These are phyloP conservation scores for Lactarius vividus DNA, from an alignment of 768 basidiomycete species.

Conservation along the genomic window DNA sequence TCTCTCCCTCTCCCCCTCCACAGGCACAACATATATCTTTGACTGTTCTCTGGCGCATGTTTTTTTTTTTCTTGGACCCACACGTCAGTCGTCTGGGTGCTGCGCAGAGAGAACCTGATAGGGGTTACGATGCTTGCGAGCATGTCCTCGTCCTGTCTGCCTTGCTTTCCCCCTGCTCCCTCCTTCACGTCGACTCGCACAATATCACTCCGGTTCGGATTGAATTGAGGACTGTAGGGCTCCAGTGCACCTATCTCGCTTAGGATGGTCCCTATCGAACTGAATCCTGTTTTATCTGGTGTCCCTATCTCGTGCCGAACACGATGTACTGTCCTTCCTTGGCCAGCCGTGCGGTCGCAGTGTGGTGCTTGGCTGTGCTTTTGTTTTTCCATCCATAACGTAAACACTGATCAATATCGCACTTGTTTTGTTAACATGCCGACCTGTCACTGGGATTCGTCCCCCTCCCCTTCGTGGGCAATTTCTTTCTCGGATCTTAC, in stretches of 20 bases:
- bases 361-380: constrained; percentile 3
- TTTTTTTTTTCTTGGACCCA: neutral
- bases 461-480: constrained; percentile 7
- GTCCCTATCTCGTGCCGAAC: constrained; percentile 16
- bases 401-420: constrained; percentile 21
- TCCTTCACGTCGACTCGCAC: neutral
- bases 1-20: neutral
- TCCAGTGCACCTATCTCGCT: neutral
- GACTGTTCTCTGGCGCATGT: neutral
- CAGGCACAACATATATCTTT: neutral
- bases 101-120: neutral
- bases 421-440: constrained; percentile 15
- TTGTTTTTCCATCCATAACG: constrained; percentile 6
- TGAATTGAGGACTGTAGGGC: neutral
- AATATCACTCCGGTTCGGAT: constrained; percentile 1
- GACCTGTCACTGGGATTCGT: constrained; percentile 11
- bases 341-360: neutral
- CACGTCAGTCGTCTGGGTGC: neutral
- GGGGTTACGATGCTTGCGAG: neutral
- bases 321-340: neutral
- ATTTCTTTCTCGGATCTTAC: constrained; percentile 18
- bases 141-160: neutral
- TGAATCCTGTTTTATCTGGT: constrained; percentile 1
- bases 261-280: neutral
- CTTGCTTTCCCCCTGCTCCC: neutral